Percentiles rank a stretch among this genome's conserved stretches.
Evolutionary conservation across 2,329 filamentous ascomycete genomes (phyloP).

Genomic region (Alternaria ventricosa): DNA sequence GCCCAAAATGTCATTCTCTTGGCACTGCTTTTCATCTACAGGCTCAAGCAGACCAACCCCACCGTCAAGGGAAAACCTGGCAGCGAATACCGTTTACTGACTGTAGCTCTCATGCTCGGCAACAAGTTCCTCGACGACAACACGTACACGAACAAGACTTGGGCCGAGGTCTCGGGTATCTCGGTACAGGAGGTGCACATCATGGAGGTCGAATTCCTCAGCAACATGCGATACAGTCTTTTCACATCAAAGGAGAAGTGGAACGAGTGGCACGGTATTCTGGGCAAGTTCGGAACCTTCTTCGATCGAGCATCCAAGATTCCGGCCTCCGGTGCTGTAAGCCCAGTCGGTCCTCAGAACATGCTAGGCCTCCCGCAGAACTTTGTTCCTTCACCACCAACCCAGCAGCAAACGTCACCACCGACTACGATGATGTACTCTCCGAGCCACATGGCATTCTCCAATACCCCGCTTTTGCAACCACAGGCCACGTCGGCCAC

Average conservation of each 20-base stretch:
- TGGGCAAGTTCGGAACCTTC: constrained; percentile 83
- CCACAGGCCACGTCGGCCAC: constrained; percentile 51
- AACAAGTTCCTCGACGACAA: constrained; percentile 99
- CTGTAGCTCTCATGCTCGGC: constrained; percentile 94
- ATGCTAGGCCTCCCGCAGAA: constrained; percentile 50
- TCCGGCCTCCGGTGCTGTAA: constrained; percentile 49
- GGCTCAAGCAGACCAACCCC: constrained; percentile 88
- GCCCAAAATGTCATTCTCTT: constrained; percentile 93
- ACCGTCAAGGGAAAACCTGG: constrained; percentile 88
- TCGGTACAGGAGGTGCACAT: constrained; percentile 94
- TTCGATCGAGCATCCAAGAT: constrained; percentile 71
- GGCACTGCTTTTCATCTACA: constrained; percentile 89
- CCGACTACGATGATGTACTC: constrained; percentile 51
- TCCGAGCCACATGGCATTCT: constrained; percentile 52
- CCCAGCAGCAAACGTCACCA: constrained; percentile 59
- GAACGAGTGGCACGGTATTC: constrained; percentile 83
- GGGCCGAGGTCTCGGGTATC: constrained; percentile 96
- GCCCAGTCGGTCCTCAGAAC: constrained; percentile 41
- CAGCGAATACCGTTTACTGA: constrained; percentile 91
- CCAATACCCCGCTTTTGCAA: constrained; percentile 48
- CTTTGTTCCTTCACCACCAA: constrained; percentile 59
- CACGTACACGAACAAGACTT: constrained; percentile 99
- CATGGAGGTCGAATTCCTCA: constrained; percentile 99
- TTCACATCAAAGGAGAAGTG: constrained; percentile 86
- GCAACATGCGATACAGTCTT: constrained; percentile 95